Base-by-base conservation (phyloP, 2,329 filamentous ascomycete genomes). In the Rutstroemia sp. region DNA sequence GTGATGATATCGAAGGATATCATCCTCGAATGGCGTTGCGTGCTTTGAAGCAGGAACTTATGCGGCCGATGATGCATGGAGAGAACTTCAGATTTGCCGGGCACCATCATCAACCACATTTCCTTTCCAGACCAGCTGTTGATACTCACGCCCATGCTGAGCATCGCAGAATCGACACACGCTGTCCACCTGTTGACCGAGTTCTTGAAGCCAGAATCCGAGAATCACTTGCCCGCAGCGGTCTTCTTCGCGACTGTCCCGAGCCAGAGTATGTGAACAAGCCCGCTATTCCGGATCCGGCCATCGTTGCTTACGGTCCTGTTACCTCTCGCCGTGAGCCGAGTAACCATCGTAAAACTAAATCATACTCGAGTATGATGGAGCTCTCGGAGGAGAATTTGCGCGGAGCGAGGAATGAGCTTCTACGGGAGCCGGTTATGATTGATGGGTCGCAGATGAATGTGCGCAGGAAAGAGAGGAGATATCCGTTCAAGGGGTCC, bases 251-350 rank as follows among this genome's bases (percentile, higher is more conserved):
- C 4, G 51, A 54, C 48, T 54, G 51, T 30, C 51, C 51, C 3
- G 51, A 54, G 23, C 53, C 53, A 8, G 48, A 56, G 44, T 56
- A 56, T 27, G 39, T 56, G 9, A 51, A 17, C 16, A 51, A 17
- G 16, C 48, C 53, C 17, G 49, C 51, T 36, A 19, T 16, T 14
- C 36, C 54, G 59, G 61, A 64, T 47, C 63, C 69, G 55, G 65
- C 67, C 21, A 25, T 63, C 16, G 48, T 57, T 14, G 61, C 57
- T 17, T 67, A 61, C 48, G 51, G 17, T 39, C 38, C 38, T 39
- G 30, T 34, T 45, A 17, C 54, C 38, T 50, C 39, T 30, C 51
- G 48, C 9, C 12, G 17, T 0, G 45, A 27, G 9, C 12, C 34
- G 27, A 40, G 47, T 0, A 8, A 54, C 23, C 21, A 54, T 42